Percentiles rank a stretch among this genome's conserved stretches.
Evolutionary conservation across 176 grass and related monocot genomes (phyloP).

Genomic region (Carex parvula): DNA sequence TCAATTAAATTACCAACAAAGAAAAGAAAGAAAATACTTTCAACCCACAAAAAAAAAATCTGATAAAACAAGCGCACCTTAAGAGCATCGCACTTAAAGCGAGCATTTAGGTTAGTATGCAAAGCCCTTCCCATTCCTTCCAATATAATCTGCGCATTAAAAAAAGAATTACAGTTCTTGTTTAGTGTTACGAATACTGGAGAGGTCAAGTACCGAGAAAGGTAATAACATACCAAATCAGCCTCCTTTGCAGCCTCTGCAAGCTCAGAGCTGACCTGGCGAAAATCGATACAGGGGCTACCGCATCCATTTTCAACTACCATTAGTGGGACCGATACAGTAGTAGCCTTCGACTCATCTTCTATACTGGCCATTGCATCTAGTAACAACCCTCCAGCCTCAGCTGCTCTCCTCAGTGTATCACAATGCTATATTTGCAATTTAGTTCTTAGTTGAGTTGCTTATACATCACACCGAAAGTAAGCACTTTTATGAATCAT

Average conservation of each 20-base stretch:
- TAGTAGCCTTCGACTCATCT: slow-evolving; percentile 60
- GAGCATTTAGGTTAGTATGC: slow-evolving; percentile 88
- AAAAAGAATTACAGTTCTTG: slow-evolving; percentile 22
- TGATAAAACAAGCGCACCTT: slow-evolving; percentile 51
- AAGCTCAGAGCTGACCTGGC: slow-evolving; percentile 94
- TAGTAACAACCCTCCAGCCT: slow-evolving; percentile 81
- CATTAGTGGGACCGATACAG: slow-evolving; percentile 69
- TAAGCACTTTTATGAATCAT: not conserved
- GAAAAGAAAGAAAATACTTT: not conserved
- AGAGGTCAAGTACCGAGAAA: slow-evolving; percentile 4
- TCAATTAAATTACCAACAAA: not conserved
- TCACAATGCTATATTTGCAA: slow-evolving; percentile 63
- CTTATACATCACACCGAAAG: not conserved
- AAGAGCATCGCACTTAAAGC: slow-evolving; percentile 80
- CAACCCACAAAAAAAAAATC: not conserved
- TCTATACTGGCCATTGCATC: slow-evolving; percentile 90
- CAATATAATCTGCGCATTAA: slow-evolving; percentile 61
- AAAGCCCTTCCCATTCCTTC: slow-evolving; percentile 91
- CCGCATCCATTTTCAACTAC: slow-evolving; percentile 89
- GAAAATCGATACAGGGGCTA: slow-evolving; percentile 86
- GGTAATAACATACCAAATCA: slow-evolving; percentile 59
- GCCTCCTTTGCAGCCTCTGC: slow-evolving; percentile 80
- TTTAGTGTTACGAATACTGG: not conserved
- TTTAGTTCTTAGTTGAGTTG: not conserved
- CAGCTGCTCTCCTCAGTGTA: slow-evolving; percentile 84